A percentile compares a stretch with the other conserved stretches of the same genome.
Conservation (phyloP, 208 protist species). For the Trypanosoma congolense region DNA sequence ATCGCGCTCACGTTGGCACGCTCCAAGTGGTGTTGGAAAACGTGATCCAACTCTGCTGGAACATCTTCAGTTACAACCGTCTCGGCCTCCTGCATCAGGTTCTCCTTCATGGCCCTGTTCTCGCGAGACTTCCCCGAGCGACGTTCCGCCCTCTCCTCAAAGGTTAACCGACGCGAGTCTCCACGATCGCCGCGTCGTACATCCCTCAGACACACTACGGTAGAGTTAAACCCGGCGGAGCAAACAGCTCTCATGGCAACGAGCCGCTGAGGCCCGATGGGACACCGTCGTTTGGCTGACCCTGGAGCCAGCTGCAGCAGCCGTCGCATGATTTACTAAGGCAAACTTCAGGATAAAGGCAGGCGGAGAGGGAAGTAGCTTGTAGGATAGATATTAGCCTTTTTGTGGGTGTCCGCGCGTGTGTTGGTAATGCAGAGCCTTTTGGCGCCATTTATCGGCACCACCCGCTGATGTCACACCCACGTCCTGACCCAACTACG, state of each 20-base stretch:
- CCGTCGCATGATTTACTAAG: not conserved
- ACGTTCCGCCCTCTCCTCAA: conserved; percentile 76
- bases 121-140: conserved; percentile 67
- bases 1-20: conserved; percentile 75
- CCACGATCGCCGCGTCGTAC: conserved; percentile 63
- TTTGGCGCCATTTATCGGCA: too few relatives aligned
- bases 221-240: conserved; percentile 16
- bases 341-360: too few relatives aligned
- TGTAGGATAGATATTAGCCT: too few relatives aligned
- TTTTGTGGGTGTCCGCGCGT: too few relatives aligned
- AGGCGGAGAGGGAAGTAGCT: too few relatives aligned
- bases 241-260: conserved; percentile 7
- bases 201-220: conserved; percentile 42
- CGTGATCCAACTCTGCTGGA: conserved; percentile 59
- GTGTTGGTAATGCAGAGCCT: too few relatives aligned
- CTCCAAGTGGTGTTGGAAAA: conserved; percentile 55
- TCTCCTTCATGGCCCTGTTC: conserved; percentile 51
- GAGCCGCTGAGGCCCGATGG: not conserved
- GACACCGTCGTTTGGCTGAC: not conserved
- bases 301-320: not conserved
- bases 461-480: too few relatives aligned
- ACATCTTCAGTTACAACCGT: conserved; percentile 65
- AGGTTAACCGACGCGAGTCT: conserved; percentile 71
- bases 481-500: too few relatives aligned
- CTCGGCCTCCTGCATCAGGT: conserved; percentile 66